These are phyloP conservation scores for Mycena belliarum DNA, from an alignment of 768 basidiomycete genomes.

Conservation along the genomic window DNA sequence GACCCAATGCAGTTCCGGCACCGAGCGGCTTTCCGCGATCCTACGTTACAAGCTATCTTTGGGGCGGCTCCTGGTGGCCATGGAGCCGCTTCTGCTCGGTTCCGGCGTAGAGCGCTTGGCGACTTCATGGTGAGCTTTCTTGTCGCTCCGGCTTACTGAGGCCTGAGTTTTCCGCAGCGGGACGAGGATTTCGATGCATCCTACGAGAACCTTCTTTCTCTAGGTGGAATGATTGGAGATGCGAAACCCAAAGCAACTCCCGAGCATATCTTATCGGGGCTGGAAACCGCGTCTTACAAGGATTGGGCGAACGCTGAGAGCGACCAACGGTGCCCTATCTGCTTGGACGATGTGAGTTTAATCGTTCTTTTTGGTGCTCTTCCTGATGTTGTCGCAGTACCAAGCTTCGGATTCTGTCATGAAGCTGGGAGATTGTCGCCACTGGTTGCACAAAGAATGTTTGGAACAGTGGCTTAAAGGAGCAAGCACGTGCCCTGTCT, in stretches of 20 bases:
- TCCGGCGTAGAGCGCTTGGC: constrained; percentile 32
- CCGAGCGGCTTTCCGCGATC: not conserved
- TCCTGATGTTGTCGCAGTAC: constrained; percentile 68
- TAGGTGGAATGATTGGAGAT: constrained; percentile 67
- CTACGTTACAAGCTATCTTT: constrained; percentile 19
- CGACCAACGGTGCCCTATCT: constrained; percentile 80
- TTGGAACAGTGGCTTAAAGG: constrained; percentile 82
- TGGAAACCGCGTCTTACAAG: constrained; percentile 63
- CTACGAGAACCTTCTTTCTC: constrained; percentile 65
- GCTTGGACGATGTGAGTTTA: constrained; percentile 81
- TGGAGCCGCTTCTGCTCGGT: constrained; percentile 5
- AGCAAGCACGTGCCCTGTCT: constrained; percentile 80
- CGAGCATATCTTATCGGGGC: constrained; percentile 53
- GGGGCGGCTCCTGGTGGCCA: not conserved
- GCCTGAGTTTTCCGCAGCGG: constrained; percentile 43
- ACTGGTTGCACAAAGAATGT: constrained; percentile 82
- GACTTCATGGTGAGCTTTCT: constrained; percentile 45
- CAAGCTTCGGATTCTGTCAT: constrained; percentile 58
- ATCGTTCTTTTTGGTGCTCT: no score
- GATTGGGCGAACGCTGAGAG: constrained; percentile 69
- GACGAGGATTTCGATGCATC: constrained; percentile 79
- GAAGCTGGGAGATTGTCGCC: constrained; percentile 68
- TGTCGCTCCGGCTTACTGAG: not conserved
- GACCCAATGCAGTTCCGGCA: constrained; percentile 10
- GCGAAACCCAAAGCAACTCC: constrained; percentile 66